Conservation (phyloP, 2,329 filamentous ascomycete species). For the Ramularia collo-cygni region DNA sequence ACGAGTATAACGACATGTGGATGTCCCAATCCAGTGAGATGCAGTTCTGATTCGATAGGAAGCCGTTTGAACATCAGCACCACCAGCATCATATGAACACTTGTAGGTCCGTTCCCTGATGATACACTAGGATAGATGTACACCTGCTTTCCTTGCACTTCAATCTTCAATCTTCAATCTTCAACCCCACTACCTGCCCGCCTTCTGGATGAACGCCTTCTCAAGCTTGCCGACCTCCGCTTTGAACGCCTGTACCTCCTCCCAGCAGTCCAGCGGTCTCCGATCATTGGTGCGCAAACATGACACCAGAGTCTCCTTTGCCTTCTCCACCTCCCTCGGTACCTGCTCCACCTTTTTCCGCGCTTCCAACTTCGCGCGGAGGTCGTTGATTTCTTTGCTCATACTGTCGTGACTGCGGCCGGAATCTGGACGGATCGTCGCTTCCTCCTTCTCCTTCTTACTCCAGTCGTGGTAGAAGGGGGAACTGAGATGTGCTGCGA, state of each 20-base stretch:
- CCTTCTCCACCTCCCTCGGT: constrained; percentile 65
- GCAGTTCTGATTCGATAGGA: too few species aligned
- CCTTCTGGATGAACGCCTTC: constrained; percentile 78
- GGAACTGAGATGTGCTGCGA: constrained; percentile 28
- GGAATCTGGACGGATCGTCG: constrained; percentile 36
- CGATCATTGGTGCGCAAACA: constrained; percentile 81
- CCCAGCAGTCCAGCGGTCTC: constrained; percentile 87
- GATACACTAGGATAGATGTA: constrained; percentile 5
- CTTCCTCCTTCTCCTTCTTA: constrained; percentile 30
- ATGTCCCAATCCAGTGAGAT: too few species aligned
- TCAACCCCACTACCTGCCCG: constrained; percentile 47
- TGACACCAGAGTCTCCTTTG: constrained; percentile 67
- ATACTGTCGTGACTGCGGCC: constrained; percentile 46
- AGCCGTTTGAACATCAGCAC: too few species aligned
- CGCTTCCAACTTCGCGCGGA: constrained; percentile 44
- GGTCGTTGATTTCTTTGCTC: constrained; percentile 50
- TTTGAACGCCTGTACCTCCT: constrained; percentile 87
- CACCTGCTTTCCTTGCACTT: constrained; percentile 2
- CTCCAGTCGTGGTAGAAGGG: constrained; percentile 33
- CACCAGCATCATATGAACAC: too few species aligned
- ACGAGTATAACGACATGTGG: too few species aligned
- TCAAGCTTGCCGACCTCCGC: constrained; percentile 80
- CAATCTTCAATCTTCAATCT: background rate
- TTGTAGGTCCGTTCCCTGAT: too few species aligned
- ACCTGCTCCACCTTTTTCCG: constrained; percentile 55